Base-by-base conservation (phyloP, 2,329 filamentous ascomycete species). In the Penicillium sp. region DNA sequence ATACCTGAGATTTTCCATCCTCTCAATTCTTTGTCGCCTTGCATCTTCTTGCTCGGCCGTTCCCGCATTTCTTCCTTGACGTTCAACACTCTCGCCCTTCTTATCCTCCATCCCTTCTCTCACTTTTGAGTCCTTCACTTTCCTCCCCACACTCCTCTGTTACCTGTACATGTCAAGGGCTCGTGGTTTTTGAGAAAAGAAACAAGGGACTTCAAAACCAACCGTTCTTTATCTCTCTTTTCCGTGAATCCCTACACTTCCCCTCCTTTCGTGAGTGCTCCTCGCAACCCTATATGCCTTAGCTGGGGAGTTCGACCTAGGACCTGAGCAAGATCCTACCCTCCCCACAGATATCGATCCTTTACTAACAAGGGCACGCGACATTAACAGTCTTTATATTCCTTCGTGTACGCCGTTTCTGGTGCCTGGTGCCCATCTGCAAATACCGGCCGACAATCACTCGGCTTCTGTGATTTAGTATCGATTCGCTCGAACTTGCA, bases 1-100 rank as follows among this genome's bases (percentile, higher is more conserved):
- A 39, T 24, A 22, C 48, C 21, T 19, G 13, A 27, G 52, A 61
- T 60, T 65, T 63, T 21, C 19, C 55, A 58, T 61, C 56, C 53
- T 62, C 53, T 61, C 63, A 65, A 69, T 69, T 68, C 62, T 62
- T 65, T 64, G 62, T 72, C 65, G 64, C 72, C 71, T 74, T 74
- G 71, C 71, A 64, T 71, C 65, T 58, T 45, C 54, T 55, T 54
- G 52, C 57, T 61, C 61, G 59, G 52, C 58, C 59, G 41, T 56
- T 50, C 59, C 62, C 62, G 64, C 65, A 65, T 68, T 70, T 70
- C 62, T 67, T 31, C 21, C 48, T 37, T 50, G 48, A 50, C 48
- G 35, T 50, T 29, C 14, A 27, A 39, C 7, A 16, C 27, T 37
- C 46, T 21, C 31, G 26, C 27, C 27, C 47, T 37, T 49, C 48